These are phyloP conservation scores for Phialophora macrospora DNA, from an alignment of 2,329 filamentous ascomycete species.

Conservation along the genomic window DNA sequence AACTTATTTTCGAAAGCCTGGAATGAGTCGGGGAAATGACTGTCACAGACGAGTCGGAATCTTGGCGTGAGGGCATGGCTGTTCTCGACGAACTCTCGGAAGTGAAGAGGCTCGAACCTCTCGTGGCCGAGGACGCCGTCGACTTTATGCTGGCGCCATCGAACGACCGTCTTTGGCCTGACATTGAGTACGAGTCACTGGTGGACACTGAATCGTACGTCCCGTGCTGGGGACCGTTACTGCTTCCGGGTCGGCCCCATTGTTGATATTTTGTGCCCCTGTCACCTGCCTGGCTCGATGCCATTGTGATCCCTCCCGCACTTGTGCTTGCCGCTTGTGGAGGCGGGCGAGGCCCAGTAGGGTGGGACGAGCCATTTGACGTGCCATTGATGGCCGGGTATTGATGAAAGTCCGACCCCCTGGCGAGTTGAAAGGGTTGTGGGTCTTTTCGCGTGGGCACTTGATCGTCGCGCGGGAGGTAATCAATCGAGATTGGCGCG, in stretches of 20 bases:
- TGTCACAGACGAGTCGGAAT: constrained; percentile 41
- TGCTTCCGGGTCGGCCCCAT: constrained; percentile 69
- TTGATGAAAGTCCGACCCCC: constrained; percentile 83
- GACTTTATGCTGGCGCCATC: constrained; percentile 71
- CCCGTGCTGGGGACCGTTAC: constrained; percentile 59
- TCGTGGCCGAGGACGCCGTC: constrained; percentile 62
- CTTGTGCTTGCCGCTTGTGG: constrained; percentile 48
- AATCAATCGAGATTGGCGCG: constrained; percentile 74
- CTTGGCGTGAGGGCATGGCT: constrained; percentile 40
- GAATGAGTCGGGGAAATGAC: constrained; percentile 46
- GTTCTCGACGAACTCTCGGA: constrained; percentile 57
- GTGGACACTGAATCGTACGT: constrained; percentile 68
- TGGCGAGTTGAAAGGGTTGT: constrained; percentile 81
- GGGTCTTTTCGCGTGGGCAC: constrained; percentile 69
- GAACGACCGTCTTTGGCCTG: constrained; percentile 62
- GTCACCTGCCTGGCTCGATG: constrained; percentile 73
- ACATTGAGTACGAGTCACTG: constrained; percentile 57
- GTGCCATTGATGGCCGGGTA: constrained; percentile 75
- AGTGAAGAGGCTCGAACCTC: constrained; percentile 62
- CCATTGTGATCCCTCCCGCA: constrained; percentile 63
- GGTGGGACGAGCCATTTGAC: constrained; percentile 59
- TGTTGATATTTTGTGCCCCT: constrained; percentile 74
- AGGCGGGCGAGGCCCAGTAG: constrained; percentile 66
- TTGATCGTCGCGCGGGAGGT: constrained; percentile 70
- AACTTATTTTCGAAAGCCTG: constrained; percentile 48